These are phyloP conservation scores for Neoboletus magnificus DNA, from an alignment of 768 basidiomycete species.

Conservation along the genomic window DNA sequence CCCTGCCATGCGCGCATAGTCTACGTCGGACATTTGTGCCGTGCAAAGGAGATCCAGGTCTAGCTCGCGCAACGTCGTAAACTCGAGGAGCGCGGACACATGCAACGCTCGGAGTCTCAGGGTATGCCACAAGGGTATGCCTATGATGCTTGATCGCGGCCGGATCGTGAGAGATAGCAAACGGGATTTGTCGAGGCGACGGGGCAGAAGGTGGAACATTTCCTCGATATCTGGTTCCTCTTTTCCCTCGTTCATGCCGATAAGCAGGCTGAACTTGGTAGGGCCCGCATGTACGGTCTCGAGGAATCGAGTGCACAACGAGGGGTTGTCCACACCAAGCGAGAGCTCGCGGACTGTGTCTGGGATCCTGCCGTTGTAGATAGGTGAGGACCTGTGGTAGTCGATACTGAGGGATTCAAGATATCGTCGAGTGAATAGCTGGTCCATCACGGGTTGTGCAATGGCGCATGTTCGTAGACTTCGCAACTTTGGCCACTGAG, in stretches of 20 bases:
- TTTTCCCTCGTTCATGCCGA: constrained; percentile 7
- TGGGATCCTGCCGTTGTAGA: constrained; percentile 11
- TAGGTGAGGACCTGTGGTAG: neutral
- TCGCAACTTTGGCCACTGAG: constrained; percentile 11
- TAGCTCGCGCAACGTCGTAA: constrained; percentile 11
- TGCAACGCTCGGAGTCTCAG: neutral
- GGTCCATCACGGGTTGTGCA: constrained; percentile 12
- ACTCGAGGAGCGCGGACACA: constrained; percentile 10
- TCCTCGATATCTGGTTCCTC: neutral
- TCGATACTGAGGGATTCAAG: constrained; percentile 17
- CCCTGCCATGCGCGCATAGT: constrained; percentile 8
- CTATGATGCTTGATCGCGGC: neutral
- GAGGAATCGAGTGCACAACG: constrained; percentile 8
- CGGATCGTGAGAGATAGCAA: constrained; percentile 5
- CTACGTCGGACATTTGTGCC: constrained; percentile 5
- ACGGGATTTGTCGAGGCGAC: constrained; percentile 10
- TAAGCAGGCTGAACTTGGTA: neutral
- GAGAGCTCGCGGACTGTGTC: constrained; percentile 13
- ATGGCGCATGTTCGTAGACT: constrained; percentile 12
- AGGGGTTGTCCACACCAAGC: constrained; percentile 1
- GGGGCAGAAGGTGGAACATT: constrained; percentile 9
- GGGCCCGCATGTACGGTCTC: constrained; percentile 12
- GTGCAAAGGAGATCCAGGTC: constrained; percentile 18
- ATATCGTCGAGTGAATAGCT: neutral
- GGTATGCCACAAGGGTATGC: neutral